Base-by-base conservation (phyloP, 768 basidiomycete species). In the Lactarius pseudohatsudake region DNA sequence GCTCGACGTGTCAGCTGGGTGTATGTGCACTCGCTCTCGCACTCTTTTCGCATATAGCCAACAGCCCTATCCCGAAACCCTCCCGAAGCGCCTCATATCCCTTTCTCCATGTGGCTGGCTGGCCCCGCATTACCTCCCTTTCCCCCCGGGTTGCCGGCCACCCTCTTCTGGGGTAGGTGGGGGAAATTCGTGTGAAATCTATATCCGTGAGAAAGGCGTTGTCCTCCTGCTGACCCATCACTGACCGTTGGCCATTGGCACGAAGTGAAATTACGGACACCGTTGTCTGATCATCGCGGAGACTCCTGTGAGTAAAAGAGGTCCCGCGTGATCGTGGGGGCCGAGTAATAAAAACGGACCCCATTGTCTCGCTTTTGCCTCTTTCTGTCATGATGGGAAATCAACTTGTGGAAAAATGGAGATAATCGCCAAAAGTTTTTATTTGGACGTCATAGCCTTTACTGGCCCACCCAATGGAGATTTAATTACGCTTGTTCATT, bases 1-100 rank as follows among this genome's bases (percentile, higher is more conserved):
- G 36, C 18, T 55, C 34, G 65, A 57, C 26, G 20, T 57, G 56
- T 61, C 36, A 56, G 65, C 36, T n/a, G 36, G 54, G 32, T 30
- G n/a, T 36, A 59, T 20, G 28, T 28, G 15, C 36, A n/a, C 34
- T 38, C 26, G n/a, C 47, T 58, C 30, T 53, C 4, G 28, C 55
- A 53, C 43, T 11, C 34, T 18, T 59, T 57, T 47, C 38, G 47
- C 57, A 50, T 45, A 32, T 40, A 26, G 61, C 18, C 61, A 57
- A 38, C 22, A 40, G 22, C 61, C n/a, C 10, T 20, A 2, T 65
- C 22, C 47, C 38, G 38, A 40, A 40, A 40, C 38, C 3, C 41
- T 34, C 9, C 34, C 34, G 34, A 34, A 34, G 13, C 38, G 15
- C 41, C 15, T 41, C 41, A 41, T 41, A 16, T 18, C 41, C 41